These are phyloP conservation scores for Septoria petroselini DNA, from an alignment of 2,329 filamentous ascomycete genomes.

Conservation along the genomic window DNA sequence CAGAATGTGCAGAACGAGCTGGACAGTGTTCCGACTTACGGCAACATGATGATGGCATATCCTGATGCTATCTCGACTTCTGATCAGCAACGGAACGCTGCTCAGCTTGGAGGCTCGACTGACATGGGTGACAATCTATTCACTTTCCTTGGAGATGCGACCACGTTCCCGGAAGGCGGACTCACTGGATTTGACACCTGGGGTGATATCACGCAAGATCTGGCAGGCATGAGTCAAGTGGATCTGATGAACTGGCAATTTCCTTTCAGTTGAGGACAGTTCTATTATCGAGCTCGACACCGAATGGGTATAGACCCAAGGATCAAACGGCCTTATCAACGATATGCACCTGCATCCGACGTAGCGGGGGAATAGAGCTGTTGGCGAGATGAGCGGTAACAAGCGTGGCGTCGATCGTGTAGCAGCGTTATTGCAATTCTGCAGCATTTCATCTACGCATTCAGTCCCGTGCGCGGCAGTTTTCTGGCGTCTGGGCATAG, in stretches of 20 bases:
- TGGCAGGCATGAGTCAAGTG: constrained; percentile 4
- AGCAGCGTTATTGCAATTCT: too few relatives aligned
- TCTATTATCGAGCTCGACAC: too few relatives aligned
- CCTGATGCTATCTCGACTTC: not conserved
- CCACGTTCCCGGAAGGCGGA: constrained; percentile 23
- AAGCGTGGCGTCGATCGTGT: too few relatives aligned
- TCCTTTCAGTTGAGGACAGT: not conserved
- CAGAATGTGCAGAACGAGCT: too few relatives aligned
- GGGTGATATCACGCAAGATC: constrained; percentile 20
- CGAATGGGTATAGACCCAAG: too few relatives aligned
- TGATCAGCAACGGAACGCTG: not conserved
- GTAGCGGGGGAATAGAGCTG: too few relatives aligned
- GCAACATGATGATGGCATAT: not conserved
- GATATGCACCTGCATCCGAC: too few relatives aligned
- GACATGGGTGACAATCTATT: constrained; percentile 26
- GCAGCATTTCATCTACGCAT: too few relatives aligned
- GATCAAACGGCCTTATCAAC: too few relatives aligned
- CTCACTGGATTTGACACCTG: constrained; percentile 31
- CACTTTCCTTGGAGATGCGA: constrained; percentile 25
- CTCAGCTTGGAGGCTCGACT: constrained; percentile 18
- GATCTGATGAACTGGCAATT: constrained; percentile 22
- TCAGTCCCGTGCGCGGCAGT: too few relatives aligned
- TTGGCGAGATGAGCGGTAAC: too few relatives aligned
- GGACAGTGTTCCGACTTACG: not conserved
- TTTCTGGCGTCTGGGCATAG: too few relatives aligned